phyloP scores from a whole-genome alignment of 2,329 filamentous ascomycete species.

The Talaromyces sp. region DNA sequence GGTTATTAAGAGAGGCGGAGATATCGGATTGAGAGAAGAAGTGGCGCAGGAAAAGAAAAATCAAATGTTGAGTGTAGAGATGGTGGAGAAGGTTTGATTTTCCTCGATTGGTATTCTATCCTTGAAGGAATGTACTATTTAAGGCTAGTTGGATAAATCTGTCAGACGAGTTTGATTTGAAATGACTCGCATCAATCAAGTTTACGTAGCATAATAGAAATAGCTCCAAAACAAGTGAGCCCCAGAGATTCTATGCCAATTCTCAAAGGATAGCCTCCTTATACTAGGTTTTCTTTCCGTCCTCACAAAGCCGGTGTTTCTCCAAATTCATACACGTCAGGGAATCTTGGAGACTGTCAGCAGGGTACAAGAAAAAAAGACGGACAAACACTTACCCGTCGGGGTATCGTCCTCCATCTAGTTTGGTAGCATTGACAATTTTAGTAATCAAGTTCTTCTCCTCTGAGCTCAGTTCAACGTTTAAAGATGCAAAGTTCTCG shows the following conservation, averaged over 20 bases:
- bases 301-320: slow-evolving; percentile 5
- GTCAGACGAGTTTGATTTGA: not conserved
- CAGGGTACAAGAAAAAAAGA: not conserved
- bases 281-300: not conserved
- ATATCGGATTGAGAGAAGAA: not conserved
- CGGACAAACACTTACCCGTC: not conserved
- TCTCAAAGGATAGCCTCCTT: not conserved
- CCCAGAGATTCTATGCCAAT: not conserved
- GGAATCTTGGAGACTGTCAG: not conserved
- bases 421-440: not conserved
- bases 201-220: not conserved
- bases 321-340: slow-evolving; percentile 6
- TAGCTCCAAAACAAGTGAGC: not conserved
- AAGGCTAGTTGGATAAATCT: not conserved
- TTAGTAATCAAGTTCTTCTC: slow-evolving; percentile 1
- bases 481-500: slow-evolving; percentile 3
- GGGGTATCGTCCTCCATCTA: slow-evolving; percentile 8
- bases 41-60: slow-evolving; percentile 2
- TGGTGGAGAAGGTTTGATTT: slow-evolving; percentile 1
- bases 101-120: too few species aligned
- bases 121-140: not conserved
- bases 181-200: not conserved
- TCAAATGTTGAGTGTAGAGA: not conserved
- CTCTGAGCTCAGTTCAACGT: not conserved
- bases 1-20: slow-evolving; percentile 3